Evolutionary conservation across 306 rosid genomes (phyloP), one percentile per base, ranked within the genome.

Genomic region (Fragaria iinumae): DNA sequence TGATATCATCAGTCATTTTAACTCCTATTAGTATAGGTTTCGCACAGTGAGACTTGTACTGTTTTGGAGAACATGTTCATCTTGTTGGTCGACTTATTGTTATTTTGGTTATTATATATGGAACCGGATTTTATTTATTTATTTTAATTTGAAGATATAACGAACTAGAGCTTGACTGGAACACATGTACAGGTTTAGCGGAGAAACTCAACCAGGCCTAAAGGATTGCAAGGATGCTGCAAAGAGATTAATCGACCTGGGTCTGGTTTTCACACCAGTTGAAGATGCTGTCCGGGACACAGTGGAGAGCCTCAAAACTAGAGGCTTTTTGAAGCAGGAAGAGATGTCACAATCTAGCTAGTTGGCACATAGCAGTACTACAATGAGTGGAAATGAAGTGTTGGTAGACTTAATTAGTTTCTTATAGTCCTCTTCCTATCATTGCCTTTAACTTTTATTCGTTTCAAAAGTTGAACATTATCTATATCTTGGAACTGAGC

Each of bases 181-280:
- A 72, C 3, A 41, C 18, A 5, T 52, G 18, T 85, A 80, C 93
- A 94, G 98, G 71, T 89, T 94, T 75, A 80, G 48, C 2, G 79
- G 66, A 7, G 95, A 88, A 84, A 94, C 98, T 68, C 97, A 90
- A 73, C 97, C 92, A 48, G 95, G 95, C 6, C 66, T 94, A 63
- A 75, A 76, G 75, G 83, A 86, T 21, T 85, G 89, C 80, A 74
- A 76, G 81, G 89, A 88, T 78, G 97, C 97, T 69, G 91, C 97
- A 11, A 94, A 63, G 87, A 88, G 86, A 79, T 78, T 94, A 59
- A 84, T 88, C 13, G 86, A 92, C 59, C 81, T 94, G 80, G 98
- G 95, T 14, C 68, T 90, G 48, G 85, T 77, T 64, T 92, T 94
- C 75, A 87, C 88, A 0, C 97, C 96, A 11, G 17, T 94, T 59